These are phyloP conservation scores for Gaeumannomyces sp. DNA, from an alignment of 2,329 filamentous ascomycete species.

Conservation along the genomic window DNA sequence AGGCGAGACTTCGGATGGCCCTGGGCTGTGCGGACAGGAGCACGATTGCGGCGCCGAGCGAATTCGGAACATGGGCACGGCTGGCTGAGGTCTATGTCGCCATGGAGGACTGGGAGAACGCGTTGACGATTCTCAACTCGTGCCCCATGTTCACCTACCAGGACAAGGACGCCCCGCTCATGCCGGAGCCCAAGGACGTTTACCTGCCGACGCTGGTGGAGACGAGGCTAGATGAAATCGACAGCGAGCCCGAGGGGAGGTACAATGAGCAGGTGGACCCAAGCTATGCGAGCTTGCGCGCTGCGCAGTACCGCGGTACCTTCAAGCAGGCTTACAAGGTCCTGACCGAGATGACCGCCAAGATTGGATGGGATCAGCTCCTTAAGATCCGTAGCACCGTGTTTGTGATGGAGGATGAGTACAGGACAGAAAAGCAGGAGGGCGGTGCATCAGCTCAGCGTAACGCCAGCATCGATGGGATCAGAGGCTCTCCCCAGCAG, in stretches of 20 bases:
- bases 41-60: constrained; percentile 90
- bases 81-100: constrained; percentile 90
- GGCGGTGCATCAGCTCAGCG: constrained; percentile 34
- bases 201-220: constrained; percentile 82
- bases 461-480: constrained; percentile 72
- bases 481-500: constrained; percentile 63
- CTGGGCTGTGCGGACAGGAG: constrained; percentile 90
- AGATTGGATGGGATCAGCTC: constrained; percentile 96
- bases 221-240: constrained; percentile 90
- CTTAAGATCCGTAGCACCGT: constrained; percentile 93
- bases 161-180: constrained; percentile 90
- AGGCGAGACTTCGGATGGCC: constrained; percentile 73
- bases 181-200: constrained; percentile 88
- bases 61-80: constrained; percentile 95
- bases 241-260: constrained; percentile 77
- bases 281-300: constrained; percentile 77
- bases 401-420: constrained; percentile 99
- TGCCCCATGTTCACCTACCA: constrained; percentile 99
- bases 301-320: constrained; percentile 86
- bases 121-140: constrained; percentile 90
- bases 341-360: constrained; percentile 89
- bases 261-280: constrained; percentile 83
- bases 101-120: constrained; percentile 94
- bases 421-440: constrained; percentile 78
- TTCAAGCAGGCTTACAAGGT: constrained; percentile 94